Percentiles rank a stretch among this genome's conserved stretches.
phyloP scores from a whole-genome alignment of 1,284 basidiomycete species.

The Exsudoporus floridanus region DNA sequence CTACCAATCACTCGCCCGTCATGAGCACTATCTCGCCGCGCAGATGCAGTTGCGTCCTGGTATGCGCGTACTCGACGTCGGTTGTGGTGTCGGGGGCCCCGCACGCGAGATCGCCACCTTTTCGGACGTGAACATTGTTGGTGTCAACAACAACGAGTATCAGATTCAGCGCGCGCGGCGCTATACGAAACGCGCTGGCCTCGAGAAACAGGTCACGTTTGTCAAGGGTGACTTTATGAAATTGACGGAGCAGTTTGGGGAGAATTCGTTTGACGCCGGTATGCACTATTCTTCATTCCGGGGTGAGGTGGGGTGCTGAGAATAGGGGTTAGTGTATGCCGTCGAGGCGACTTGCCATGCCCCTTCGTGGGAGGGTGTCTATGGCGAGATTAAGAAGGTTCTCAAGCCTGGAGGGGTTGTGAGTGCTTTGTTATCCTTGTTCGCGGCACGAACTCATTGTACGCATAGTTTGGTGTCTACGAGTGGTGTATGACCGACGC shows the following conservation, averaged over 20 bases:
- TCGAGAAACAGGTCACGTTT: conserved; percentile 78
- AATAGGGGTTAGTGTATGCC: conserved; percentile 70
- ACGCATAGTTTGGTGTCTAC: conserved; percentile 86
- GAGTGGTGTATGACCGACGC: conserved; percentile 99
- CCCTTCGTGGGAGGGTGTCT: conserved; percentile 94
- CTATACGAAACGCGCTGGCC: conserved; percentile 80
- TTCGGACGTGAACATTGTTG: conserved; percentile 83
- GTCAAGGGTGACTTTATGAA: conserved; percentile 98
- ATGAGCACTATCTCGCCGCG: conserved; percentile 95
- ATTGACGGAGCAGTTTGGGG: conserved; percentile 88
- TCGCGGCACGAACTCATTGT: conserved; percentile 1
- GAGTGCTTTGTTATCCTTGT: conserved; percentile 37
- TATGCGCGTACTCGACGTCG: conserved; percentile 97
- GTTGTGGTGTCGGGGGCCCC: conserved; percentile 97
- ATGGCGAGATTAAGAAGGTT: conserved; percentile 90
- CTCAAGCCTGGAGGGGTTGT: conserved; percentile 96
- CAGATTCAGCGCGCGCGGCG: conserved; percentile 84
- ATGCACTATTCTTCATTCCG: conserved; percentile 24
- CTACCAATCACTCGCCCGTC: conserved; percentile 80
- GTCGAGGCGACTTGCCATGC: conserved; percentile 99
- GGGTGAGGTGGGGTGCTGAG: not conserved
- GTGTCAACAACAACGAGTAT: conserved; percentile 97
- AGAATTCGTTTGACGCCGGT: conserved; percentile 94
- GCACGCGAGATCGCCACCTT: conserved; percentile 95
- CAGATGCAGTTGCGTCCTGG: conserved; percentile 82